A percentile compares a stretch with the other conserved stretches of the same genome.
Conservation (phyloP, 2,329 filamentous ascomycete genomes). For the Cladorrhinum sp. region DNA sequence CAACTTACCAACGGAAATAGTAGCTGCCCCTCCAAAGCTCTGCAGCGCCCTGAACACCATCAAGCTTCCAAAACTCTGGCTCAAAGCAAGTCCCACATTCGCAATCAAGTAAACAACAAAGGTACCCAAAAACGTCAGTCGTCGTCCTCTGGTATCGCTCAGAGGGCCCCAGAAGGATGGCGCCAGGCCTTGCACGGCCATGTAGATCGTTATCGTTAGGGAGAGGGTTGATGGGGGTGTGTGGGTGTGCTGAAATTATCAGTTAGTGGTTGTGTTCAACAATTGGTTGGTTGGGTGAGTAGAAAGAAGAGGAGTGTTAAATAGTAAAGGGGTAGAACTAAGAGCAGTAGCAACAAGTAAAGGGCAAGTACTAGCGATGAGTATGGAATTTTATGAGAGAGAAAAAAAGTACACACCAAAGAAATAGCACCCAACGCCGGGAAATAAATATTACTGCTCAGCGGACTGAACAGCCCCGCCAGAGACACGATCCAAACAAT, state of each 20-base stretch:
- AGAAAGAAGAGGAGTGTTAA: neutral
- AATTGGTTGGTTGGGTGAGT: neutral
- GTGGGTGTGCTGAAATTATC: conserved; percentile 7
- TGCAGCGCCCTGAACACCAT: conserved; percentile 23
- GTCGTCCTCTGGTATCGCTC: conserved; percentile 19
- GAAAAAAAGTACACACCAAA: conserved; percentile 2
- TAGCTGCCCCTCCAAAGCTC: conserved; percentile 21
- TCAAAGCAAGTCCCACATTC: conserved; percentile 20
- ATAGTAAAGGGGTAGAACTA: neutral
- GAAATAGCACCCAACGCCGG: conserved; percentile 20
- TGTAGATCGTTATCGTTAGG: conserved; percentile 23
- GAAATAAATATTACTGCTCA: conserved; percentile 26
- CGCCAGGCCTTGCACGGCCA: conserved; percentile 22
- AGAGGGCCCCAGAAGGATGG: conserved; percentile 24
- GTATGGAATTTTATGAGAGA: no score
- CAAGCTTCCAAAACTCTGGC: conserved; percentile 15
- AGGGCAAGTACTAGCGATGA: no score
- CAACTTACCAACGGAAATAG: conserved; percentile 22
- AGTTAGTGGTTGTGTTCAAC: neutral
- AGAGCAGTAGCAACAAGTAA: neutral
- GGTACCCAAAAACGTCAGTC: conserved; percentile 22
- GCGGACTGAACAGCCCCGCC: conserved; percentile 21
- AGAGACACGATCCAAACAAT: conserved; percentile 21
- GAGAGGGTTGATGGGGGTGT: conserved; percentile 16
- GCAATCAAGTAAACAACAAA: conserved; percentile 21